Base-by-base conservation (phyloP, 2,329 filamentous ascomycete genomes). In the Aspergillus aculeatinus region DNA sequence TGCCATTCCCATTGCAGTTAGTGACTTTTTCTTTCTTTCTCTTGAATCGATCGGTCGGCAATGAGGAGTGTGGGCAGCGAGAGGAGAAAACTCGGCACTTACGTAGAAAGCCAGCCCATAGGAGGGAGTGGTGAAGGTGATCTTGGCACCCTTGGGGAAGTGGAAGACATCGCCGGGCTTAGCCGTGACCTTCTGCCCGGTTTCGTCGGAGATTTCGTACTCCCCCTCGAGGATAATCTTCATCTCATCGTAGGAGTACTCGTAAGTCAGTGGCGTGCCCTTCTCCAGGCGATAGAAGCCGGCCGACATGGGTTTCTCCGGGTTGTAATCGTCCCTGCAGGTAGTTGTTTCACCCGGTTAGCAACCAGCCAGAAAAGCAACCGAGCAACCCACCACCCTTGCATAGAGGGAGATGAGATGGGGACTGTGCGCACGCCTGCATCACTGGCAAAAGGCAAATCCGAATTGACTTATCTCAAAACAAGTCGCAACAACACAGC, bases 221-320 rank as follows among this genome's bases (percentile, higher is more conserved):
- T 84, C 81, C 14, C 87, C 88, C 67, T 89, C 87, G 10, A 90
- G 75, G 64, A 90, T 87, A 70, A 90, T 88, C 79, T 90, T 90
- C 84, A 89, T 88, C 79, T 90, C 88, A 69, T 90, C 83, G 74
- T 89, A 90, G 47, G 80, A 85, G 75, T 90, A 90, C 33, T 82
- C 85, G 77, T 90, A 90, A 9, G 86, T 85, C 19, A 90, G 81
- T 1, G 86, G 85, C 3, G 85, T 85, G 67, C 87, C 87, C 65
- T 88, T 87, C 68, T 89, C 86, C 11, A 90, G 79, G 12, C 87
- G 82, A 78, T 89, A 90, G 70, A 90, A 83, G 23, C 88, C 88
- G 7, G 80, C 79, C 0, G 83, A 84, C 61, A 89, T 83, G 60
- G 87, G 87, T 67, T 83, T 84, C 11, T 83, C 81, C 14, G 83